These are phyloP conservation scores for Apiotrichum akiyoshidainum DNA, from an alignment of 1,284 basidiomycete species.

Conservation along the genomic window DNA sequence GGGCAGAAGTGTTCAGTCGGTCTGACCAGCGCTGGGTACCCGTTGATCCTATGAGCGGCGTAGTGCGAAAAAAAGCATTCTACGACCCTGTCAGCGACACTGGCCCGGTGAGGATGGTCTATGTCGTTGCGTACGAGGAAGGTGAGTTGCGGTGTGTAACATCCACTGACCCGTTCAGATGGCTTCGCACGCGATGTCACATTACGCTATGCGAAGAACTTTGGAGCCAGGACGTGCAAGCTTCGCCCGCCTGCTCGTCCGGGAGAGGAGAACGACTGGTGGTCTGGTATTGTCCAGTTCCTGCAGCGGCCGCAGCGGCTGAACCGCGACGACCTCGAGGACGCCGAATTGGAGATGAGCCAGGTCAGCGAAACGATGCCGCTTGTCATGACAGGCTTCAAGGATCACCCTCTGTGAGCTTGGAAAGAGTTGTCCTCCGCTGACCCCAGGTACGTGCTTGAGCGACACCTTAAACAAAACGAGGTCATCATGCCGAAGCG, in stretches of 20 bases:
- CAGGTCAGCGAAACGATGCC: slow-evolving; percentile 91
- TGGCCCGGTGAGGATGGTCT: slow-evolving; percentile 80
- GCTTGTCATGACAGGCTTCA: slow-evolving; percentile 83
- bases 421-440: neutral
- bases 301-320: slow-evolving; percentile 73
- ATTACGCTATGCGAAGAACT: slow-evolving; percentile 67
- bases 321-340: slow-evolving; percentile 87
- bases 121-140: slow-evolving; percentile 92
- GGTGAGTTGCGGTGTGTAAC: slow-evolving; percentile 56
- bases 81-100: slow-evolving; percentile 69
- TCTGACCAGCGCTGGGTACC: slow-evolving; percentile 89
- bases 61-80: slow-evolving; percentile 71
- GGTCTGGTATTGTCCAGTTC: slow-evolving; percentile 64
- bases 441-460: slow-evolving; percentile 70
- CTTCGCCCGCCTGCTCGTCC: slow-evolving; percentile 64
- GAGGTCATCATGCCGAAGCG: slow-evolving; percentile 81
- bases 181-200: slow-evolving; percentile 58
- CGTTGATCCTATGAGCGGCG: slow-evolving; percentile 79
- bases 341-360: slow-evolving; percentile 79
- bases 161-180: slow-evolving; percentile 44
- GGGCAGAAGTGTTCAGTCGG: slow-evolving; percentile 95
- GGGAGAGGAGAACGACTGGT: slow-evolving; percentile 72
- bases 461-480: slow-evolving; percentile 81
- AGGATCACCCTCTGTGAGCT: slow-evolving; percentile 84
- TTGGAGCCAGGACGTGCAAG: slow-evolving; percentile 76